Base-by-base conservation (phyloP, 1,284 basidiomycete species). In the Fomes fomentarius region DNA sequence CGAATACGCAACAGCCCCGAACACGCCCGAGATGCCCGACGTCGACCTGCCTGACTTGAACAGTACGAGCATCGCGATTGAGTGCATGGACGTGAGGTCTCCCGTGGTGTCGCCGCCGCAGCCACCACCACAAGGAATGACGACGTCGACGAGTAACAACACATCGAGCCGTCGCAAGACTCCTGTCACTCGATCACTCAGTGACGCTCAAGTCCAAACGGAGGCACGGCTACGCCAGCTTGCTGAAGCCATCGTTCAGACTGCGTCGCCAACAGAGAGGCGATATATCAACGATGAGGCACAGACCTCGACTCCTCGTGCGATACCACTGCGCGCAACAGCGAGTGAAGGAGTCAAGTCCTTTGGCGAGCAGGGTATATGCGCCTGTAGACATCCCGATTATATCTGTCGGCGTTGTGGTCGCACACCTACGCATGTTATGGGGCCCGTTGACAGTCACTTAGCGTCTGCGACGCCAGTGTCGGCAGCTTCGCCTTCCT, bases 171-270 rank as follows among this genome's bases (percentile, higher is more conserved):
- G 8, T 2, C 50, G 30, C 44, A 54, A 40, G 35, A 34, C 11
- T 17, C 25, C 17, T 39, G 31, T 42, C 21, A 50, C 15, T 21
- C 42, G 47, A 35, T 40, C 46, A 6, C 28, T 17, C 22, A 47
- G 52, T 41, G 53, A 57, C 8, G 58, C 53, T 5, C 42, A 25
- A 10, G 45, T 57, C 8, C 58, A 60, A 38, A 56, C 46, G 11
- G 55, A 52, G 19, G 26, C 41, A 10, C 42, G 45, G 21, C 50
- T 44, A 12, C 40, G 49, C 33, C 41, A 22, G n/a, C 41, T 35
- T 21, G 22, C 30, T 12, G 39, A 53, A 11, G 48, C 52, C 3
- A 35, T 10, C 1, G 41, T 52, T 11, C 53, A 58, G 30, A 47
- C 53, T 40, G 21, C 21, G 10, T 35, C 21, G 31, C 21, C 44